These are phyloP conservation scores for Hypoxylon lienhwacheense DNA, from an alignment of 495 filamentous ascomycete species.

Conservation along the genomic window DNA sequence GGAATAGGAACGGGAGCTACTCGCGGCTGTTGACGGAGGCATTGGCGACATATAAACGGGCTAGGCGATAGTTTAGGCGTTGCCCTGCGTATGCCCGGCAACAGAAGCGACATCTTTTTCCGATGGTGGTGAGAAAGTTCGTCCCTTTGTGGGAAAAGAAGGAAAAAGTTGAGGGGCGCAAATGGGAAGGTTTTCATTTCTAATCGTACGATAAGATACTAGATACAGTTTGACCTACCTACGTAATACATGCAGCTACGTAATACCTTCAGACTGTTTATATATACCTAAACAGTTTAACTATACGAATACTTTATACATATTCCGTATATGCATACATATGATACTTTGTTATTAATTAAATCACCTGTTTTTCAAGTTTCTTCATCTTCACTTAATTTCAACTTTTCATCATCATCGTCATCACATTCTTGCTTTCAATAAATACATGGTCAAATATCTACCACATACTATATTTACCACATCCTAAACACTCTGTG, in stretches of 20 bases:
- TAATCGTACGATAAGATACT: slow-evolving; percentile 33
- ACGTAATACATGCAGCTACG: too few relatives aligned
- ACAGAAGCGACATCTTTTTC: slow-evolving; percentile 48
- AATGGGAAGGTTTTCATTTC: slow-evolving; percentile 35
- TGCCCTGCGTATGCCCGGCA: slow-evolving; percentile 55
- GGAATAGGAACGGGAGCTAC: slow-evolving; percentile 21
- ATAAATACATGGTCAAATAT: too few relatives aligned
- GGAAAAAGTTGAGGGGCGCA: background rate
- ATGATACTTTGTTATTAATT: too few relatives aligned
- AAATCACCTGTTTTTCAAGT: too few relatives aligned
- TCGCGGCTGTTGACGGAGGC: slow-evolving; percentile 48
- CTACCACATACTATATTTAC: too few relatives aligned
- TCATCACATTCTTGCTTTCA: too few relatives aligned
- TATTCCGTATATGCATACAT: too few relatives aligned
- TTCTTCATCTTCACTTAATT: background rate
- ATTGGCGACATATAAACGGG: slow-evolving; percentile 67
- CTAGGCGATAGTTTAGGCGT: slow-evolving; percentile 57
- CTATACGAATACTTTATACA: too few relatives aligned
- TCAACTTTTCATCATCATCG: background rate
- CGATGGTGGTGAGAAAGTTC: slow-evolving; percentile 9
- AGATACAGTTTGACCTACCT: background rate
- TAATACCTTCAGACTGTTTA: too few relatives aligned
- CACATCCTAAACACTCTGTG: too few relatives aligned
- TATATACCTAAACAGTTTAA: background rate
- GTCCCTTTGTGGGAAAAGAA: background rate